Evolutionary conservation across 352 stramenopile genomes (phyloP), one percentile per base, ranked within the genome.

Genomic region (Phytophthora pistaciae): DNA sequence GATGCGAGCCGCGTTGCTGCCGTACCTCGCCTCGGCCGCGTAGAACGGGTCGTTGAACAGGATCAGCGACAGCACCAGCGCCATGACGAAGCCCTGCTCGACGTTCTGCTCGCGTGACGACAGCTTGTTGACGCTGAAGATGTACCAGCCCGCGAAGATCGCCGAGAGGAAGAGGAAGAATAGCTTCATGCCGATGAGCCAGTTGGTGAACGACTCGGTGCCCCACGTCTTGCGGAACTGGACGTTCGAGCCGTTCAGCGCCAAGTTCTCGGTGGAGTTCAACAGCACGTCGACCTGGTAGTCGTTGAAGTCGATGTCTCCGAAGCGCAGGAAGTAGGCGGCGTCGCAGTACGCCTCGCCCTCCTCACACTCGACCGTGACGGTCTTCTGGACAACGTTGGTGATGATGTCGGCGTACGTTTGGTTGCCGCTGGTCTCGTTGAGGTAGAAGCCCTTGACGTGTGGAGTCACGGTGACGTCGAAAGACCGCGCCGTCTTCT

Each of bases 1-100:
- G 11, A 91, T 75, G 38, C 81, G 75, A 50, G 83, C 69, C 1
- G 80, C 58, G 56, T 87, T 84, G 62, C 83, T 84, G 16, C 81
- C 81, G 38, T 75, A 87, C 8, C 59, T 75, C 13, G 80, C 79
- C 40, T 91, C 83, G 11, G 77, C 58, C 27, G 78, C 67, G 68
- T 87, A 91, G 55, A 91, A 89, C 2, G 83, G 83, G 42, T 91
- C 83, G 52, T 91, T 88, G 66, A 85, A 91, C 27, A 88, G 66
- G 20, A 88, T 72, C 13, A 91, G 67, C 38, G 78, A 73, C 33
- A 90, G 27, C 16, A 58, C 75, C 18, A 91, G 68, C n/a, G 75
- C 74, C 38, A 79, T 68, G 23, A 90, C 74, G 71, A 81, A 91
- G 33, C 75, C 78, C 36, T 91, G 83, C 54, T 91, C 83, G 38